Conservation (phyloP, 257 asterid genomes). For the Plantago major region DNA sequence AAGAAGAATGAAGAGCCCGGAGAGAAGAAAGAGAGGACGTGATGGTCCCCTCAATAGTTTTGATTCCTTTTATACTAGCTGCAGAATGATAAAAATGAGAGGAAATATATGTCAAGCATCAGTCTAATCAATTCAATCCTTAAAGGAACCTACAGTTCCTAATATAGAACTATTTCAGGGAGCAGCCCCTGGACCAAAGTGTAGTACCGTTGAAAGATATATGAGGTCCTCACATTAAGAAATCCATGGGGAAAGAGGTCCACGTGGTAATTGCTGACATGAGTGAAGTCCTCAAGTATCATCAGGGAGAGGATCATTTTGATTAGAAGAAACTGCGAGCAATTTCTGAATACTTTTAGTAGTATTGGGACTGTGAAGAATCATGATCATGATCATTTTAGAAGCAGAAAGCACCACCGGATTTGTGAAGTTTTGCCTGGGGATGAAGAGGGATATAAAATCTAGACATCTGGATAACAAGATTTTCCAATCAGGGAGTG, state of each 20-base stretch:
- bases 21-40: slow-evolving; percentile 24
- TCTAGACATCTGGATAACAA: slow-evolving; percentile 22
- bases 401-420: slow-evolving; percentile 28
- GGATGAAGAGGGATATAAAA: slow-evolving; percentile 25
- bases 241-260: slow-evolving; percentile 24
- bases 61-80: slow-evolving; percentile 16
- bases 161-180: slow-evolving; percentile 21
- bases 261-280: slow-evolving; percentile 18
- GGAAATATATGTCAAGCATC: slow-evolving; percentile 25
- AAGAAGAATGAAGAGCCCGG: slow-evolving; percentile 34
- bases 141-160: slow-evolving; percentile 20
- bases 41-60: slow-evolving; percentile 19
- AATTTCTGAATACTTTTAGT: slow-evolving; percentile 16
- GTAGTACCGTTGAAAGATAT: slow-evolving; percentile 20
- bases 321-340: slow-evolving; percentile 20
- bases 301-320: slow-evolving; percentile 27
- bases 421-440: slow-evolving; percentile 33
- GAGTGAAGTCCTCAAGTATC: slow-evolving; percentile 18
- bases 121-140: slow-evolving; percentile 23
- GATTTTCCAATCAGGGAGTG: slow-evolving; percentile 23
- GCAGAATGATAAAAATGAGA: slow-evolving; percentile 26
- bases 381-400: slow-evolving; percentile 26
- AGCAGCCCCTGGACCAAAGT: slow-evolving; percentile 20
- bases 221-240: slow-evolving; percentile 27
- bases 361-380: slow-evolving; percentile 18